Evolutionary conservation across 768 basidiomycete genomes (phyloP), one percentile per base, ranked within the genome.

Genomic region (Obba rivulosa): DNA sequence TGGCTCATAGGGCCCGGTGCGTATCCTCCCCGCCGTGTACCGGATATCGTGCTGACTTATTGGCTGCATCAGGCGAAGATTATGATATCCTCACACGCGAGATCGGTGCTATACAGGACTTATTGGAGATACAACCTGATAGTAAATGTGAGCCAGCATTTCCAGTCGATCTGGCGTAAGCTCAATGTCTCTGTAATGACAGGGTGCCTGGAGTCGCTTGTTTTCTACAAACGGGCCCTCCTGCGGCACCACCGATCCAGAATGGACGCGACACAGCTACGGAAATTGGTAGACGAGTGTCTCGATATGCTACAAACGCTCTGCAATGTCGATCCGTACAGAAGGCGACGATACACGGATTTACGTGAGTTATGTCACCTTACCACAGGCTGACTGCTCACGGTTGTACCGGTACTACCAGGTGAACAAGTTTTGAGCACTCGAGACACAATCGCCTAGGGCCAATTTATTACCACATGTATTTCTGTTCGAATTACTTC

Each of bases 121-220:
- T 99, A 14, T 69, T 94, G 22, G 81, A 85, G 28, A 85, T 92
- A 53, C 90, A 97, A 60, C 85, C 93, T 2, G 92, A 95, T 57
- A 90, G 91, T 56, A 95, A 92, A 76, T 97, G 93, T 91, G 62
- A 46, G 82, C 55, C 16, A 8, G 22, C 43, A 22, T 51, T 44
- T 25, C 37, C n/a, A n/a, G n/a, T n/a, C n/a, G n/a, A n/a, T n/a
- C n/a, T n/a, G n/a, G n/a, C n/a, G 17, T 16, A 31, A 22, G 11
- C 2, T 14, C 7, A 16, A 23, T 22, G 8, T 18, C 10, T 20
- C 3, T 16, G 35, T 13, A 3, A n/a, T 17, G 38, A 46, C 41
- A 96, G 94, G 94, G 94, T 95, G 92, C 61, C 83, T 97, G 76
- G 92, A 95, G 58, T 90, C 91, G 0, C 74, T 96, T 34, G 83